phyloP scores from a whole-genome alignment of 2,329 filamentous ascomycete genomes.

The Fusarium nelsonii region DNA sequence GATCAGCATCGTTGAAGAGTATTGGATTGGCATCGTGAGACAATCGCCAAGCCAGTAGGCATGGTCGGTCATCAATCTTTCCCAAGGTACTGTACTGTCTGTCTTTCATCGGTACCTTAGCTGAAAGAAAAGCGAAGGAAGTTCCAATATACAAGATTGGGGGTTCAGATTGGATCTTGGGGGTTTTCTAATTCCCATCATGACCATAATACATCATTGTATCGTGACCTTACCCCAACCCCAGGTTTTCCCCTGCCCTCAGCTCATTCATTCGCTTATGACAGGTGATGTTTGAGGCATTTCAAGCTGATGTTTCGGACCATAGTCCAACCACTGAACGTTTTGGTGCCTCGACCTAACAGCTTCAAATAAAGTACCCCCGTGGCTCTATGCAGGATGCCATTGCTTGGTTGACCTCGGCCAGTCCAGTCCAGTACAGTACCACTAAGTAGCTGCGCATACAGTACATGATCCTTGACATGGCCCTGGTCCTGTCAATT shows the following conservation, averaged over 20 bases:
- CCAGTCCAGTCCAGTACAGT: constrained; percentile 2
- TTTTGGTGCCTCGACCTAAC: constrained; percentile 20
- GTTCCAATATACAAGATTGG: not conserved
- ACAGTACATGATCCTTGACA: constrained; percentile 22
- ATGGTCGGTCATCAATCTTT: not conserved
- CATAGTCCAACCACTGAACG: constrained; percentile 20
- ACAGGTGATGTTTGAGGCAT: constrained; percentile 25
- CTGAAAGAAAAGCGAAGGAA: not conserved
- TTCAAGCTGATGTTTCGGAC: constrained; percentile 17
- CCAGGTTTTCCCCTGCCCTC: constrained; percentile 21
- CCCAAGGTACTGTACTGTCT: not conserved
- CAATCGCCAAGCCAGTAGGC: not conserved
- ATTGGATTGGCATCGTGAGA: constrained; percentile 5
- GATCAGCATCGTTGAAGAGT: constrained; percentile 27
- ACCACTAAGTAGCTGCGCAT: constrained; percentile 5
- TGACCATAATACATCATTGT: constrained; percentile 23
- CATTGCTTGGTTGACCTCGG: constrained; percentile 36
- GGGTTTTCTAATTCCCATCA: constrained; percentile 1
- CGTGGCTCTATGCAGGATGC: constrained; percentile 37
- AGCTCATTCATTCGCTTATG: not conserved
- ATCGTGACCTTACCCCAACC: constrained; percentile 25
- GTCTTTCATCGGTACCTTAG: too few species aligned
- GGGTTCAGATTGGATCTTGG: constrained; percentile 14
- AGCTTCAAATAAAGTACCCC: constrained; percentile 24
- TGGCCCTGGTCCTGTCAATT: constrained; percentile 11